Evolutionary conservation across 345 rosid species (phyloP), one percentile per base, ranked within the genome.

Genomic region (Brassica rapa): DNA sequence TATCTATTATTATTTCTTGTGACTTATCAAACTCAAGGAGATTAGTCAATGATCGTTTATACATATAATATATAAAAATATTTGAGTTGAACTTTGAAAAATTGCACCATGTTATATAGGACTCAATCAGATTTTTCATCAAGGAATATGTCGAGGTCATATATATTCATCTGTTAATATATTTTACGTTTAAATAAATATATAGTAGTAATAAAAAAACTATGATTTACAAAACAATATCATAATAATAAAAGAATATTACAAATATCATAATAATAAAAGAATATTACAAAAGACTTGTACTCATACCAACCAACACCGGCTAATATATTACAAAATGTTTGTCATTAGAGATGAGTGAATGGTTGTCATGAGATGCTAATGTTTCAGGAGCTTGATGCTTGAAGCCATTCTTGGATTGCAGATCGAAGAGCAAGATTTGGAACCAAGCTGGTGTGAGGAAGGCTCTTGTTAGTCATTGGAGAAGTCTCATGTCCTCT

Each of bases 401-500:
- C 82, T 64, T 87, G 88, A 72, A 29, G 77, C 96, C 90, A 85
- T 63, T 90, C 94, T 72, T 87, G 84, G 37, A 86, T 84, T 8
- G 86, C 88, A 11, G 81, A 83, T 14, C 84, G 84, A 15, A 86
- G 82, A 53, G 85, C 87, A 39, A 6, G 85, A 76, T 87, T 87
- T 21, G 87, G 86, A 69, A 84, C 85, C 29, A 85, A 77, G 56
- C 75, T 73, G 8, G 60, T 39, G 65, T 87, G 86, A 9, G 79
- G 41, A 66, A 89, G 84, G 5, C 11, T 62, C 33, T 53, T 62
- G 77, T 87, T 86, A 6, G 88, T 90, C 97, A 90, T 83, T 3
- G 97, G 96, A 8, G 97, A 92, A 25, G 89, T 86, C 29, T 79
- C 77, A 0, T 85, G 85, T 51, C 86, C 81, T 14, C 88, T 83